phyloP scores from a whole-genome alignment of 441 rosid genomes.

The Populus trichocarpa region DNA sequence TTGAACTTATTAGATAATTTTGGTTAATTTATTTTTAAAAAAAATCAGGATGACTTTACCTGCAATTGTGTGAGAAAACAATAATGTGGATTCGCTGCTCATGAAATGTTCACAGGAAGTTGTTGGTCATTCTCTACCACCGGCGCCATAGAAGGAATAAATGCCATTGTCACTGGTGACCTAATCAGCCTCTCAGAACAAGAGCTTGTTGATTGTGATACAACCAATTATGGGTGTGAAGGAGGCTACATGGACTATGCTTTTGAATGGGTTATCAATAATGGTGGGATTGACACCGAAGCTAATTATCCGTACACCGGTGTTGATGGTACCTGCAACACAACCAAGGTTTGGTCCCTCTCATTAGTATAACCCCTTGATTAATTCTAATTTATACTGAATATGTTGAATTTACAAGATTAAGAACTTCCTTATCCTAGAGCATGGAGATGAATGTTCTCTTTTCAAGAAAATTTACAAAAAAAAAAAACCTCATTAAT shows the following conservation, averaged over 20 bases:
- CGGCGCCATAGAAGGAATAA: constrained; percentile 66
- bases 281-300: constrained; percentile 64
- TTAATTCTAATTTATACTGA: not conserved
- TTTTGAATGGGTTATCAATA: constrained; percentile 61
- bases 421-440: too few relatives aligned
- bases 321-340: constrained; percentile 44
- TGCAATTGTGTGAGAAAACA: too few relatives aligned
- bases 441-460: too few relatives aligned
- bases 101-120: constrained; percentile 40
- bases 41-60: too few relatives aligned
- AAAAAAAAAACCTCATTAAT: not conserved
- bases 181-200: constrained; percentile 64
- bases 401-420: not conserved
- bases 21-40: too few relatives aligned
- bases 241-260: constrained; percentile 80
- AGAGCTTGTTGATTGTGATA: constrained; percentile 63
- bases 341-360: constrained; percentile 39
- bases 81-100: too few relatives aligned
- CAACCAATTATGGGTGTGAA: constrained; percentile 53
- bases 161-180: constrained; percentile 48
- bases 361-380: not conserved
- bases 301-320: constrained; percentile 53
- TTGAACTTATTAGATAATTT: too few relatives aligned
- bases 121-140: constrained; percentile 74
- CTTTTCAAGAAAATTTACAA: too few relatives aligned